These are phyloP conservation scores for Fusarium sp. DNA, from an alignment of 2,329 filamentous ascomycete genomes.

Conservation along the genomic window DNA sequence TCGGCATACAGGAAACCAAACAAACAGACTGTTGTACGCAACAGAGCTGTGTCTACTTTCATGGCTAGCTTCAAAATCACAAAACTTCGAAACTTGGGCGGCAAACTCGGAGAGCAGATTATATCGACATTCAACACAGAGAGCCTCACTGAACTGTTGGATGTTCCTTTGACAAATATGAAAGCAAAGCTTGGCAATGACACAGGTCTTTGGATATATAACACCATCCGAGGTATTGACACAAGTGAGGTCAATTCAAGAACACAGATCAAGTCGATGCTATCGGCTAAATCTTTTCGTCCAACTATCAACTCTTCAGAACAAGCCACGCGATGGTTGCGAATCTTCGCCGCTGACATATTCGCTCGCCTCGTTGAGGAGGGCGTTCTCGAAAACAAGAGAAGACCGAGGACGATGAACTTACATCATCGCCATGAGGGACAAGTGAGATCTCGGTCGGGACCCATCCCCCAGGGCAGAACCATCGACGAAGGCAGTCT, in stretches of 20 bases:
- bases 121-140: constrained; percentile 85
- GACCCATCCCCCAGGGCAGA: constrained; percentile 79
- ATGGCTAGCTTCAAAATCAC: constrained; percentile 89
- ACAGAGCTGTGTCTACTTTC: constrained; percentile 82
- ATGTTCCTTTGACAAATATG: constrained; percentile 77
- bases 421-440: constrained; percentile 80
- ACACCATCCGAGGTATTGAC: constrained; percentile 86
- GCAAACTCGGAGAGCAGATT: constrained; percentile 90
- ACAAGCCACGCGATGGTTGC: constrained; percentile 84
- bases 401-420: constrained; percentile 85
- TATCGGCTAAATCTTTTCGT: constrained; percentile 94
- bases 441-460: constrained; percentile 78
- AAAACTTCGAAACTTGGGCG: constrained; percentile 93
- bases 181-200: constrained; percentile 84
- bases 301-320: constrained; percentile 82
- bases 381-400: constrained; percentile 85
- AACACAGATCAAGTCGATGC: constrained; percentile 96
- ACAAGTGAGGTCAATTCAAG: constrained; percentile 87
- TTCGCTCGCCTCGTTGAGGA: constrained; percentile 90
- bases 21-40: constrained; percentile 91
- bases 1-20: constrained; percentile 94
- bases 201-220: constrained; percentile 85
- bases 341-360: constrained; percentile 92
- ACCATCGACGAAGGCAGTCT: constrained; percentile 76
- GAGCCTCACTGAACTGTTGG: constrained; percentile 76